These are phyloP conservation scores for Phytophthora citrophthora DNA, from an alignment of 352 stramenopile genomes.

Conservation along the genomic window DNA sequence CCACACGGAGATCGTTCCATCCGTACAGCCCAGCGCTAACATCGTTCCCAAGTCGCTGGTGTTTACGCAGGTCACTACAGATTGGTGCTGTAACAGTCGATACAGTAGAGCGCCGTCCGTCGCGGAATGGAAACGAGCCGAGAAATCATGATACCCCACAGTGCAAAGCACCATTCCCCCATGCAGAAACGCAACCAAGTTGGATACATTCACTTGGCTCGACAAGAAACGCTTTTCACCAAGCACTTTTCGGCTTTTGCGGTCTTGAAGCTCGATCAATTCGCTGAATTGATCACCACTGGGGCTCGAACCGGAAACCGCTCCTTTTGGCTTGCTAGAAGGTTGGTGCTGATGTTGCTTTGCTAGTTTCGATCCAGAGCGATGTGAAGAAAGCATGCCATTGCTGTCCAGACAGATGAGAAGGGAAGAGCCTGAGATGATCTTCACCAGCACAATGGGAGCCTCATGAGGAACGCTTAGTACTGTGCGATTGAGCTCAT, in stretches of 20 bases:
- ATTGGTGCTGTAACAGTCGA: constrained; percentile 74
- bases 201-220: constrained; percentile 27
- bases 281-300: constrained; percentile 33
- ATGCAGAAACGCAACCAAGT: constrained; percentile 60
- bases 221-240: constrained; percentile 50
- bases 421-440: constrained; percentile 51
- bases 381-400: constrained; percentile 75
- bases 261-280: constrained; percentile 70
- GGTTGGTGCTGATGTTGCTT: constrained; percentile 50
- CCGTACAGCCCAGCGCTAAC: constrained; percentile 60
- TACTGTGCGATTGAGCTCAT: constrained; percentile 21
- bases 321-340: constrained; percentile 24
- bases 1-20: constrained; percentile 85
- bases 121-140: constrained; percentile 75
- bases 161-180: constrained; percentile 63
- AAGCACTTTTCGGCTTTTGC: constrained; percentile 67
- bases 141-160: constrained; percentile 78
- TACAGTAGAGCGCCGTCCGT: constrained; percentile 75
- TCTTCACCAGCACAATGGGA: constrained; percentile 58
- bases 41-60: constrained; percentile 54
- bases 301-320: constrained; percentile 7
- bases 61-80: constrained; percentile 69
- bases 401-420: constrained; percentile 75
- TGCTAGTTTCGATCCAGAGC: constrained; percentile 56
- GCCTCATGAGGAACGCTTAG: constrained; percentile 66